These are phyloP conservation scores for Sclerospora graminicola DNA, from an alignment of 352 stramenopile genomes.

Conservation along the genomic window DNA sequence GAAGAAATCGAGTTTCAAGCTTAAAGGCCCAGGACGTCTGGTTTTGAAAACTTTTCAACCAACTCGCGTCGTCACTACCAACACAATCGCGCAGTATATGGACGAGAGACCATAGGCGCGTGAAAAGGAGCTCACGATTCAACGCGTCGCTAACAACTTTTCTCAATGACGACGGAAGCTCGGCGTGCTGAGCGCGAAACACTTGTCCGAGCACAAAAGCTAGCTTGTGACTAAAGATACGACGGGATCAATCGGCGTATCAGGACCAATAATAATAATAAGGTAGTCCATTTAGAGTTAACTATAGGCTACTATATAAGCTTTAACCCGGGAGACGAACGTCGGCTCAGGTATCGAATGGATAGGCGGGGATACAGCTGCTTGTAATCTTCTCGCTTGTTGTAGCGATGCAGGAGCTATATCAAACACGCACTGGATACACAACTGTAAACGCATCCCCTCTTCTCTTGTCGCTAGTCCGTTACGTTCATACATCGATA, in stretches of 20 bases:
- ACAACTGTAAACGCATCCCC: too few species aligned
- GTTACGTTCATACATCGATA: too few species aligned
- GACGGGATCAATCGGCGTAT: slow-evolving; percentile 64
- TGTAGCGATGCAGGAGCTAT: too few species aligned
- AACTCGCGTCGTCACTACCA: slow-evolving; percentile 56
- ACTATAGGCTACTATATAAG: too few species aligned
- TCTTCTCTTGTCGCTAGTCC: too few species aligned
- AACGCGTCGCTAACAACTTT: slow-evolving; percentile 21
- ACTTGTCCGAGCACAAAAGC: slow-evolving; percentile 41
- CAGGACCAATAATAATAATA: too few species aligned
- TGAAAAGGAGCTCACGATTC: slow-evolving; percentile 65
- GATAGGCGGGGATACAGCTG: too few species aligned
- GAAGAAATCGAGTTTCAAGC: slow-evolving; percentile 19
- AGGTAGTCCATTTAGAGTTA: too few species aligned
- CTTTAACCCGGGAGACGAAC: too few species aligned
- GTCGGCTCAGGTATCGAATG: too few species aligned
- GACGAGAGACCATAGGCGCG: slow-evolving; percentile 47
- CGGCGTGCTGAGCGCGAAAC: slow-evolving; percentile 59
- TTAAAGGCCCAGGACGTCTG: slow-evolving; percentile 40
- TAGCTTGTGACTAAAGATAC: slow-evolving; percentile 66
- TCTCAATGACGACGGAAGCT: slow-evolving; percentile 26
- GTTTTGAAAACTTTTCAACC: slow-evolving; percentile 67
- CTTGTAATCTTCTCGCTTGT: too few species aligned
- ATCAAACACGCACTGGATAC: too few species aligned
- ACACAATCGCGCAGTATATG: slow-evolving; percentile 75